phyloP scores from a whole-genome alignment of 176 grass and related monocot genomes.

The Oryza longistaminata region DNA sequence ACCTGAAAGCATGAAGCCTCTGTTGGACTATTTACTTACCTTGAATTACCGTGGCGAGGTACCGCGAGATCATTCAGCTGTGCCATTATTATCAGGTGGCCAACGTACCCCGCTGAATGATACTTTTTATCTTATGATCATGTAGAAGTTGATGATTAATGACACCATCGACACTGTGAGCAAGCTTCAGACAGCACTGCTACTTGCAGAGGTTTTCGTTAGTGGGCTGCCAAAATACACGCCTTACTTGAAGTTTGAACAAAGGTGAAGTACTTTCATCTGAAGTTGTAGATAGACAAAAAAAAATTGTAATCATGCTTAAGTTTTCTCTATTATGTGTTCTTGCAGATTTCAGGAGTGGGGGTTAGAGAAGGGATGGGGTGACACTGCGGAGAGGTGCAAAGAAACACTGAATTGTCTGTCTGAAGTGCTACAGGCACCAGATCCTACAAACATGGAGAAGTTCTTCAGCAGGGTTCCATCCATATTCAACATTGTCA shows the following conservation, averaged over 20 bases:
- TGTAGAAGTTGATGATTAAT: constrained; percentile 96
- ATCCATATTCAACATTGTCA: constrained; percentile 58
- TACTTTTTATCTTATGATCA: constrained; percentile 11
- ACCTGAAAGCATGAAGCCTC: constrained; percentile 71
- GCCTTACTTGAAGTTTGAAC: constrained; percentile 80
- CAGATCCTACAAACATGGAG: constrained; percentile 59
- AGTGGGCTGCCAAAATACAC: constrained; percentile 72
- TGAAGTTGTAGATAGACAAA: background rate
- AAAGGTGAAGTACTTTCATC: constrained; percentile 48
- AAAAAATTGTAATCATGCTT: background rate
- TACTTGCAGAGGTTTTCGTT: constrained; percentile 77
- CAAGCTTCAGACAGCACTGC: constrained; percentile 89
- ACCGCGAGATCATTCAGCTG: constrained; percentile 7
- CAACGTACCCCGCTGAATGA: background rate
- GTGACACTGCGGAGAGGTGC: constrained; percentile 61
- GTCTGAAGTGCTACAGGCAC: constrained; percentile 71
- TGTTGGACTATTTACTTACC: constrained; percentile 79
- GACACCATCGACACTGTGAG: constrained; percentile 64
- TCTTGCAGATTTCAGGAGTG: constrained; percentile 84
- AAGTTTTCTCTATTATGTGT: constrained; percentile 3
- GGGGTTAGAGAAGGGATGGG: constrained; percentile 98
- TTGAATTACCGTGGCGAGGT: constrained; percentile 79
- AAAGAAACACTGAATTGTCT: constrained; percentile 55
- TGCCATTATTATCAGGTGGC: background rate
- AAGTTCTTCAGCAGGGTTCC: constrained; percentile 74